Percentiles rank a stretch among this genome's conserved stretches.
Evolutionary conservation across 2,329 filamentous ascomycete genomes (phyloP).

Genomic region (Cladosporium phlei): DNA sequence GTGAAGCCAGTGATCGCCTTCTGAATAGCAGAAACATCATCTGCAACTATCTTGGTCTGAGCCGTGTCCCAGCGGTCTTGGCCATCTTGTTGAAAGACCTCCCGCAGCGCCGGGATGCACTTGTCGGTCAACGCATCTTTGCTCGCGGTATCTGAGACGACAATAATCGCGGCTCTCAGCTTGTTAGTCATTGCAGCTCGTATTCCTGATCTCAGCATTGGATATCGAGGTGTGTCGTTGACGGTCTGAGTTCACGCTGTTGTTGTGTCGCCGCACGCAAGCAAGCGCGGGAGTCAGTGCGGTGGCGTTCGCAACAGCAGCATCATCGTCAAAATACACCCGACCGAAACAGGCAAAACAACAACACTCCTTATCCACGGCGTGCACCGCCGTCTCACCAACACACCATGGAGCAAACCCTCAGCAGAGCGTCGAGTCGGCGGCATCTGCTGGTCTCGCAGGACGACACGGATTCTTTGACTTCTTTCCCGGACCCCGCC

Average conservation of each 20-base stretch:
- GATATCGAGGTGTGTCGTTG: not conserved
- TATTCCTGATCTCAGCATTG: not conserved
- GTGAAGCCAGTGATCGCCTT: constrained; percentile 66
- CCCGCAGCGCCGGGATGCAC: constrained; percentile 60
- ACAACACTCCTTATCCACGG: not conserved
- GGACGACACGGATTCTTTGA: constrained; percentile 27
- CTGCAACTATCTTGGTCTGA: constrained; percentile 70
- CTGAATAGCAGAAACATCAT: constrained; percentile 72
- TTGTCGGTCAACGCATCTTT: constrained; percentile 74
- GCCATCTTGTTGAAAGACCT: constrained; percentile 64
- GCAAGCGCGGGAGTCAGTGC: not conserved
- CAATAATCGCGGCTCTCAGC: constrained; percentile 71
- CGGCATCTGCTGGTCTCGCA: constrained; percentile 15
- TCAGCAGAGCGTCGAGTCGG: constrained; percentile 18
- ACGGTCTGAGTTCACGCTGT: not conserved
- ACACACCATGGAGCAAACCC: not conserved
- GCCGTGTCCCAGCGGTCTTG: constrained; percentile 65
- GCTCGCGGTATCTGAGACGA: constrained; percentile 87
- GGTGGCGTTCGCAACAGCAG: too few relatives aligned
- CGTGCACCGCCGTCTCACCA: not conserved
- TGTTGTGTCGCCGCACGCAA: not conserved
- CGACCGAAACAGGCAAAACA: constrained; percentile 5
- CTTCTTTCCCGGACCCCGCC: constrained; percentile 29
- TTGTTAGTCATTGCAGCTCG: constrained; percentile 23
- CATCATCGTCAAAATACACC: too few relatives aligned